Evolutionary conservation across 2,329 filamentous ascomycete genomes (phyloP).

Genomic region (Phyllosticta citriasiana): DNA sequence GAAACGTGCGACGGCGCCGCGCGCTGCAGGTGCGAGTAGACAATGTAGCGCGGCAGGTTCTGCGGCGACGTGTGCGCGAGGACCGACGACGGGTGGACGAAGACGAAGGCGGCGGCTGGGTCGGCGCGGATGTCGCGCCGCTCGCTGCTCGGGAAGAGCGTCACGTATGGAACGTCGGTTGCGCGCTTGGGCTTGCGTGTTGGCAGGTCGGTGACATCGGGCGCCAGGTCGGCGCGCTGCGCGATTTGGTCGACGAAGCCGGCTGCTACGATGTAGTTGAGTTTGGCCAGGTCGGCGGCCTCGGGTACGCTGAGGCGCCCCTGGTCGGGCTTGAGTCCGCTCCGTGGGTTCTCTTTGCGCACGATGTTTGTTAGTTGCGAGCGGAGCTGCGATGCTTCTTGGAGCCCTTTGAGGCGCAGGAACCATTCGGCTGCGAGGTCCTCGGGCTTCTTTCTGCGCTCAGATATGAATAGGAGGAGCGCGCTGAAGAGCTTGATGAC

Average conservation of each 20-base stretch:
- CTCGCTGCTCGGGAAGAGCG: conserved; percentile 60
- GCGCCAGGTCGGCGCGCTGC: conserved; percentile 79
- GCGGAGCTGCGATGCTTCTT: conserved; percentile 75
- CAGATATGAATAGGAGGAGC: conserved; percentile 68
- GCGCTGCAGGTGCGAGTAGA: conserved; percentile 79
- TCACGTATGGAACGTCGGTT: conserved; percentile 85
- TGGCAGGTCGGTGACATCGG: conserved; percentile 40
- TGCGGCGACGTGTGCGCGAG: conserved; percentile 55
- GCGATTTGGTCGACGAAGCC: conserved; percentile 94
- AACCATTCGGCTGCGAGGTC: conserved; percentile 75
- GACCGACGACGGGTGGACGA: conserved; percentile 76
- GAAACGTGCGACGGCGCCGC: conserved; percentile 38
- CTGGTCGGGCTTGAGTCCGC: conserved; percentile 31
- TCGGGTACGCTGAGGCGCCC: conserved; percentile 45
- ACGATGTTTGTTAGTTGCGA: conserved; percentile 75
- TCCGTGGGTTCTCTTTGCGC: conserved; percentile 55
- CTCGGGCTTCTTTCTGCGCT: conserved; percentile 42
- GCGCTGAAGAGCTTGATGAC: conserved; percentile 85
- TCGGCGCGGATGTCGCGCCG: conserved; percentile 26
- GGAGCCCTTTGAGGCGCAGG: conserved; percentile 75
- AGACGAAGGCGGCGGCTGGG: conserved; percentile 58
- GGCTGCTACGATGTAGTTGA: conserved; percentile 85
- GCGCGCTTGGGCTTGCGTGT: conserved; percentile 65
- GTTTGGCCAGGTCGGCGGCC: conserved; percentile 39
- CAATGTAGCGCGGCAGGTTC: conserved; percentile 76